Conservation (phyloP, 176 grass and related monocot species). For the Eragrostis curvula region DNA sequence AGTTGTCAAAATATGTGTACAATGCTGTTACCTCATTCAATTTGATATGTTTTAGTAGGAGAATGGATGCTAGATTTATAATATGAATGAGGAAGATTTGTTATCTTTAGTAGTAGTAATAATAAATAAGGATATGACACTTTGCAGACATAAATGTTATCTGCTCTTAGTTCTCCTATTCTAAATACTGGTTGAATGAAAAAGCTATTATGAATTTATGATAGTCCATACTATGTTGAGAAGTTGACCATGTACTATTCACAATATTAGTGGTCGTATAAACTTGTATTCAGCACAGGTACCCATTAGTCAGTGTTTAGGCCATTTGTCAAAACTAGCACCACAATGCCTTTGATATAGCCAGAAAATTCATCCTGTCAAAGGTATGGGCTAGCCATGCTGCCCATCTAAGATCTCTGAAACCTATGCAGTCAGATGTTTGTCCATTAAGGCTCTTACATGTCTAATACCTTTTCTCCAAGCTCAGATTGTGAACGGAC, state of each 20-base stretch:
- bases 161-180: constrained; percentile 22
- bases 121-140: background rate
- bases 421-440: background rate
- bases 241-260: background rate
- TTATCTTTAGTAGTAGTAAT: background rate
- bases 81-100: background rate
- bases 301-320: constrained; percentile 1
- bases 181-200: constrained; percentile 12
- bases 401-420: background rate
- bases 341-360: constrained; percentile 1
- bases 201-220: background rate
- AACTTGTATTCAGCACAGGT: constrained; percentile 15
- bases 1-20: constrained; percentile 26
- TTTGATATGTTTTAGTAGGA: constrained; percentile 15
- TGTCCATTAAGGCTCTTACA: constrained; percentile 20
- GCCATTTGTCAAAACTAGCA: constrained; percentile 27
- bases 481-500: constrained; percentile 74
- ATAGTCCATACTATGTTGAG: constrained; percentile 12
- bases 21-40: constrained; percentile 8
- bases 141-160: background rate
- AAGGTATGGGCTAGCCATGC: background rate
- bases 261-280: background rate
- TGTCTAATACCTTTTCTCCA: constrained; percentile 19
- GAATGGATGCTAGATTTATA: constrained; percentile 5
- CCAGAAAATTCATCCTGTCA: background rate